Evolutionary conservation across 2,329 filamentous ascomycete genomes (phyloP).

Genomic region (Fusarium proliferatum): DNA sequence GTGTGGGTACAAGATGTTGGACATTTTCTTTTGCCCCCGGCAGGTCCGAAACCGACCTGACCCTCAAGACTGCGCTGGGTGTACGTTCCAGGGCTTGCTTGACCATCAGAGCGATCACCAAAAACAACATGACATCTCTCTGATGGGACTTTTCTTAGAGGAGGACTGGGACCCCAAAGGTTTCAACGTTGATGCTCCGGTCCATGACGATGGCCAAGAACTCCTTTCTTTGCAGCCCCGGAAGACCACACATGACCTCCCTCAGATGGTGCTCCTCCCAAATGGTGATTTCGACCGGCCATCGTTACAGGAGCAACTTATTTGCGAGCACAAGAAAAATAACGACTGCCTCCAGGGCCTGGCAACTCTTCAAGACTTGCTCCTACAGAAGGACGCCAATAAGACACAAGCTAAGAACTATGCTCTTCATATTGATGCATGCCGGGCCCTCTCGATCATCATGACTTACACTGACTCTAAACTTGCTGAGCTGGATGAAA

Average conservation of each 20-base stretch:
- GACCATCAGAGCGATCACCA: slow-evolving; percentile 49
- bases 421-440: slow-evolving; percentile 38
- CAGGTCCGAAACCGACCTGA: background rate
- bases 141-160: slow-evolving; percentile 41
- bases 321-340: slow-evolving; percentile 45
- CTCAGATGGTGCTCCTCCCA: slow-evolving; percentile 3
- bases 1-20: slow-evolving; percentile 49
- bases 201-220: slow-evolving; percentile 25
- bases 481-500: background rate
- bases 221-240: slow-evolving; percentile 40
- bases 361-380: slow-evolving; percentile 36
- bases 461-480: background rate
- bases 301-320: slow-evolving; percentile 2
- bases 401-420: background rate
- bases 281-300: slow-evolving; percentile 26
- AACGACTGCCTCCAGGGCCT: slow-evolving; percentile 48
- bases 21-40: slow-evolving; percentile 46
- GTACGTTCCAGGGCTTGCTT: slow-evolving; percentile 43
- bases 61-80: slow-evolving; percentile 46
- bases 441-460: background rate
- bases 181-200: slow-evolving; percentile 50
- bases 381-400: background rate
- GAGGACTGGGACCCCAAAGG: slow-evolving; percentile 36
- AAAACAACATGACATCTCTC: slow-evolving; percentile 30
- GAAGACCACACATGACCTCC: slow-evolving; percentile 12